These are phyloP conservation scores for Kalanchoe fedtschenkoi DNA, from an alignment of 164 flowering plant genomes.

Conservation along the genomic window DNA sequence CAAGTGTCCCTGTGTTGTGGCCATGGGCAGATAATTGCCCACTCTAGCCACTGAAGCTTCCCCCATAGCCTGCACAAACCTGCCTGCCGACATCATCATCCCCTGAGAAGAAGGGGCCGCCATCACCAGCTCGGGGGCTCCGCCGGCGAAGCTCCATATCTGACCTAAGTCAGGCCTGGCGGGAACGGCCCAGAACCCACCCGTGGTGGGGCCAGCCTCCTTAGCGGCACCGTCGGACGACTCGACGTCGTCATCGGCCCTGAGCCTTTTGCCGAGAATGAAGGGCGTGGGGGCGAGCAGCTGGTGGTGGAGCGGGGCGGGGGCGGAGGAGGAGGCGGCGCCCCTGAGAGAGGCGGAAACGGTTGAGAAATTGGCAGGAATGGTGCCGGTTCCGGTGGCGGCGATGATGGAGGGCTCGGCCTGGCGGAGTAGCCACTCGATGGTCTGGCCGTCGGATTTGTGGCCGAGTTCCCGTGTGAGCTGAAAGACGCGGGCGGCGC, in stretches of 20 bases:
- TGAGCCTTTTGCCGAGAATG: constrained; percentile 65
- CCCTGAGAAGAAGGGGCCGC: constrained; percentile 22
- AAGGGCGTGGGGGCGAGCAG: constrained; percentile 45
- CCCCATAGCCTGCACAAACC: constrained; percentile 39
- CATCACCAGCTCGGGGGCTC: constrained; percentile 23
- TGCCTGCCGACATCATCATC: constrained; percentile 23
- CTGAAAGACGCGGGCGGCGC: constrained; percentile 83
- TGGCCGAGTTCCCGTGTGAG: constrained; percentile 77
- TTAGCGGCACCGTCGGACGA: constrained; percentile 14
- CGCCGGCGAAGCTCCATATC: constrained; percentile 76
- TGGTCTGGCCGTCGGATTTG: constrained; percentile 88
- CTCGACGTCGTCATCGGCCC: constrained; percentile 37
- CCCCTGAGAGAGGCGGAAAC: constrained; percentile 43
- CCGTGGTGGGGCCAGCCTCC: constrained; percentile 17
- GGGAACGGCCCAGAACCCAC: constrained; percentile 77
- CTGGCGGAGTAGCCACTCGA: constrained; percentile 90
- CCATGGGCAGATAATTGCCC: constrained; percentile 53
- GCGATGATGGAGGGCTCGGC: constrained; percentile 94
- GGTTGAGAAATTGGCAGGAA: constrained; percentile 70
- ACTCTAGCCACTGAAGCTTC: constrained; percentile 74
- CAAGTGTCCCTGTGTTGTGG: constrained; percentile 55
- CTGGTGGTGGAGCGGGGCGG: constrained; percentile 21
- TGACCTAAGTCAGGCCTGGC: constrained; percentile 71
- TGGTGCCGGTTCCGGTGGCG: constrained; percentile 86
- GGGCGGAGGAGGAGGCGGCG: constrained; percentile 13